Base-by-base conservation (phyloP, 2,329 filamentous ascomycete genomes). In the Cryoendolithus antarcticus region DNA sequence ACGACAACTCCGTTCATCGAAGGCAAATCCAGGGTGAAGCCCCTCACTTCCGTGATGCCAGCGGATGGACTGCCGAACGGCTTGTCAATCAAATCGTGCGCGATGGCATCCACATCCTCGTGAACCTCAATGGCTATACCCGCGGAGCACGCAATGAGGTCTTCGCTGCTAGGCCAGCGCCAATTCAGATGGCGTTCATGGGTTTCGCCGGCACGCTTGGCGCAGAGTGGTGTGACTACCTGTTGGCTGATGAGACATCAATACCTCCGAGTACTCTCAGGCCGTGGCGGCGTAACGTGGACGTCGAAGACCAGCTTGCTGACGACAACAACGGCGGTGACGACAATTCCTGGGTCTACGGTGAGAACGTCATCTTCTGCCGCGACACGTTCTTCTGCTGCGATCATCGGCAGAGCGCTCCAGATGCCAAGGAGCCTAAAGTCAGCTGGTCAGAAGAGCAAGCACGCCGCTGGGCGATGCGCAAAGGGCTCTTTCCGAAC, bases 171-270 rank as follows among this genome's bases (percentile, higher is more conserved):
- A 77, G 93, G 19, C 86, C 91, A 10, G 86, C 88, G 2, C 91
- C 91, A 0, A 86, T 98, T 33, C 91, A 98, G 49, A 98, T 98
- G 91, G 94, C 91, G 0, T 98, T 98, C 55, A 98, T 98, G 91
- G 91, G 91, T 0, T 98, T 98, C 57, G 91, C 91, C 0, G 91
- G 91, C 7, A 95, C 89, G 0, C 67, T 98, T 1, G 91, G 91
- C 4, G 91, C 91, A 2, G 91, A 98, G 57, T 98, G 91, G 91
- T 98, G 91, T 51, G 91, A 98, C 58, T 98, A 98, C 55, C 78
- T 98, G 10, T 73, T 96, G 19, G 88, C 91, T 3, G 91, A 98
- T 54, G 71, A 82, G 37, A 89, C 82, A 1, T 86, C 91, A 0
- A 80, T 98, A 38, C 91, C 91, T 1, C 72, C 71, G 0, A 75